Evolutionary conservation across 176 grass and related monocot species (phyloP).

Genomic region (Paspalum vaginatum): DNA sequence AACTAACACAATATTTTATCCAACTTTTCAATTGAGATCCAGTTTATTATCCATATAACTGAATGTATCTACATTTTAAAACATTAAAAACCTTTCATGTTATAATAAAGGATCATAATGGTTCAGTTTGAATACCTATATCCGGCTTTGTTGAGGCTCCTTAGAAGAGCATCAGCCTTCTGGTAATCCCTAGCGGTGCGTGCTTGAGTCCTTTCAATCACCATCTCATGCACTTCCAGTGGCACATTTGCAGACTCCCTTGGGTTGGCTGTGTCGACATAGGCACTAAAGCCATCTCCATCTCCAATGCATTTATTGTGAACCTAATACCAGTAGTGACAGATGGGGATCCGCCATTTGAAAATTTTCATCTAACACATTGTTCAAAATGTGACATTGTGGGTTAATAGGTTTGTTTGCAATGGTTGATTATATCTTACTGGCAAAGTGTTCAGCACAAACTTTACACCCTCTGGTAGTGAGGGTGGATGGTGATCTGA

Average conservation of each 20-base stretch:
- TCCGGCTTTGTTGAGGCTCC: slow-evolving; percentile 35
- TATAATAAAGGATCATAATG: background rate
- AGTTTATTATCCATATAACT: slow-evolving; percentile 1
- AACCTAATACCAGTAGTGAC: slow-evolving; percentile 35
- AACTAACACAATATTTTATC: background rate
- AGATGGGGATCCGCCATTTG: background rate
- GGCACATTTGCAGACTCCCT: slow-evolving; percentile 35
- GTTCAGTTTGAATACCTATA: slow-evolving; percentile 48
- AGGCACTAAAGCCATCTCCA: slow-evolving; percentile 61
- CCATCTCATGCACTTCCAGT: slow-evolving; percentile 44
- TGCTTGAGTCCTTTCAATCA: slow-evolving; percentile 42
- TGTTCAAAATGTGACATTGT: slow-evolving; percentile 1
- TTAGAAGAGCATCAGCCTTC: slow-evolving; percentile 27
- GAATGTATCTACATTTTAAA: background rate
- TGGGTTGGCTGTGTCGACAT: slow-evolving; percentile 45
- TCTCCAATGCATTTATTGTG: slow-evolving; percentile 46
- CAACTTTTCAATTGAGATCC: background rate
- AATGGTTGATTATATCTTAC: slow-evolving; percentile 35
- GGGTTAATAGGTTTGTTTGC: background rate
- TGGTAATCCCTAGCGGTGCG: slow-evolving; percentile 29
- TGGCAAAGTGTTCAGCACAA: slow-evolving; percentile 50
- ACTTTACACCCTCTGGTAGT: slow-evolving; percentile 39
- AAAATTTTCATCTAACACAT: background rate
- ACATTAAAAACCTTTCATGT: background rate
- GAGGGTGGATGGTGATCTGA: slow-evolving; percentile 22